phyloP scores from a whole-genome alignment of 1,284 basidiomycete genomes.

The Tilletia indica region DNA sequence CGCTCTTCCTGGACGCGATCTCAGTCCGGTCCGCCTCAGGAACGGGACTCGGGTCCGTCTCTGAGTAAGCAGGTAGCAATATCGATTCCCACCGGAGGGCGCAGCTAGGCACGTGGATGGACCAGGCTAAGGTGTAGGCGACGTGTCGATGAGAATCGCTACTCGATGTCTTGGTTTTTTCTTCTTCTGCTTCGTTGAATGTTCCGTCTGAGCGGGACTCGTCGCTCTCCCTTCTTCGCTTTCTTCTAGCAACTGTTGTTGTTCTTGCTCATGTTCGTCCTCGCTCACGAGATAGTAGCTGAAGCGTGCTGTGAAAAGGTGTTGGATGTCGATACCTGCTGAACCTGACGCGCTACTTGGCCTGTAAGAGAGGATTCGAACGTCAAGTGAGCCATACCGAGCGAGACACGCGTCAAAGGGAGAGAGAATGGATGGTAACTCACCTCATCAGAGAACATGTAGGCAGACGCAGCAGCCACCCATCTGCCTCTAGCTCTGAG shows the following conservation, averaged over 20 bases:
- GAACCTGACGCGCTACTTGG: no score
- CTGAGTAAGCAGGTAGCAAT: neutral
- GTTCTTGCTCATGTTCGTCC: no score
- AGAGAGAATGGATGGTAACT: neutral
- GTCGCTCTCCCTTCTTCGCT: no score
- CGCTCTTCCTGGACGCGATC: constrained; percentile 2
- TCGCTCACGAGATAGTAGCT: neutral
- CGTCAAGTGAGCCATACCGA: no score
- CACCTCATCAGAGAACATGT: neutral
- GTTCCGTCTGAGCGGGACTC: no score
- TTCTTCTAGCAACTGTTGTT: no score
- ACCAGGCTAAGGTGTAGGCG: constrained; percentile 10
- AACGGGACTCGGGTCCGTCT: neutral
- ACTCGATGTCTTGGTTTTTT: no score
- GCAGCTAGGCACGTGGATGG: constrained; percentile 8
- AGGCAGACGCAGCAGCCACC: neutral
- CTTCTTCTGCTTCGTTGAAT: no score
- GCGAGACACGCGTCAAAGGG: neutral
- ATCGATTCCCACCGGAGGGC: constrained; percentile 6
- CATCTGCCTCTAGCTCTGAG: neutral
- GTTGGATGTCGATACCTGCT: neutral
- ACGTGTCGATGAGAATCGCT: neutral
- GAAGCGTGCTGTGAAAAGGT: neutral
- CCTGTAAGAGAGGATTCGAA: no score
- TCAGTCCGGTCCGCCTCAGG: neutral